These are phyloP conservation scores for Starmerella floris DNA, from an alignment of 805 yeast species.

Conservation along the genomic window DNA sequence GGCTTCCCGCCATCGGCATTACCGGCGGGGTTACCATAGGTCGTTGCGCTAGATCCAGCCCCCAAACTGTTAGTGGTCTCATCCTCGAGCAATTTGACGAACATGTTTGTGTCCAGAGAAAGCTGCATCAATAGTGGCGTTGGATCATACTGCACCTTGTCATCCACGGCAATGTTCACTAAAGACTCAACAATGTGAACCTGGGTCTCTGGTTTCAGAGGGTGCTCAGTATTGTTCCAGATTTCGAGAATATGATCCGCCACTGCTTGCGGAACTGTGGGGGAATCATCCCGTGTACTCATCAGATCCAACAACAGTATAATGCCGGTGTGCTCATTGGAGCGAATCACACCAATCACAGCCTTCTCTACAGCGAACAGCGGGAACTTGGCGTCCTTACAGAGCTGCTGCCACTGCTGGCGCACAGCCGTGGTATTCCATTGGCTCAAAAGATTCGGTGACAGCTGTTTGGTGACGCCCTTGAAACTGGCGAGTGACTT, in stretches of 20 bases:
- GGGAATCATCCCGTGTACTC: slow-evolving; percentile 31
- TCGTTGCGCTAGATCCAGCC: neutral
- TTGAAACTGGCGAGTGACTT: slow-evolving; percentile 33
- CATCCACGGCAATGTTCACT: slow-evolving; percentile 40
- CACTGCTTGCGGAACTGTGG: slow-evolving; percentile 30
- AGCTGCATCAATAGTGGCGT: slow-evolving; percentile 35
- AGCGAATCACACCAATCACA: slow-evolving; percentile 46
- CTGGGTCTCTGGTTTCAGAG: slow-evolving; percentile 45
- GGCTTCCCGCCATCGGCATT: slow-evolving; percentile 1
- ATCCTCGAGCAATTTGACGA: slow-evolving; percentile 41
- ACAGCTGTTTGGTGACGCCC: slow-evolving; percentile 31
- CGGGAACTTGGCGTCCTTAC: slow-evolving; percentile 26
- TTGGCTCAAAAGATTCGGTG: slow-evolving; percentile 29
- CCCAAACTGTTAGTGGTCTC: slow-evolving; percentile 37
- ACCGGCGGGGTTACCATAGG: slow-evolving; percentile 22
- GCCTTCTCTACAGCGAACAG: slow-evolving; percentile 43
- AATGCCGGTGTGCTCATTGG: slow-evolving; percentile 50
- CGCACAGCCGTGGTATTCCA: slow-evolving; percentile 31
- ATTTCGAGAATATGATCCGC: slow-evolving; percentile 40
- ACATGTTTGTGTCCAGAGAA: slow-evolving; percentile 47
- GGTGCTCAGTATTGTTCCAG: slow-evolving; percentile 31
- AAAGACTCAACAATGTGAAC: slow-evolving; percentile 45
- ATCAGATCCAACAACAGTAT: slow-evolving; percentile 43
- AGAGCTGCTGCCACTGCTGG: slow-evolving; percentile 12
- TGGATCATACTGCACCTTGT: slow-evolving; percentile 34